A percentile compares a stretch with the other conserved stretches of the same genome.
Evolutionary conservation across 257 asterid species (phyloP).

Genomic region (Rhazya stricta): DNA sequence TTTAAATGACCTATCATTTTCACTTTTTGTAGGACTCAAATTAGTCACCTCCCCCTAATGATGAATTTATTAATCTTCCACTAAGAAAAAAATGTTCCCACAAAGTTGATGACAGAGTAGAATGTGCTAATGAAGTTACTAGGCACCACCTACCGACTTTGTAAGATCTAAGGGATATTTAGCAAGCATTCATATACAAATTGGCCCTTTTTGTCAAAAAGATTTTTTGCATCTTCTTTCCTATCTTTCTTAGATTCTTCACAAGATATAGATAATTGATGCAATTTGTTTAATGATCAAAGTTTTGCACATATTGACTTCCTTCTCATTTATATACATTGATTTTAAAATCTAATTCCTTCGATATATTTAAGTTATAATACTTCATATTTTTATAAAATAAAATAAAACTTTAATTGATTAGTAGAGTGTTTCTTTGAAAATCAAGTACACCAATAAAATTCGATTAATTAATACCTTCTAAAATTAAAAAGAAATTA

Average conservation of each 20-base stretch:
- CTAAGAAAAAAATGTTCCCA: neutral
- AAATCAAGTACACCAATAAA: too few species aligned
- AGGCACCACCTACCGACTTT: constrained; percentile 2
- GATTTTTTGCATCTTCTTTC: constrained; percentile 1
- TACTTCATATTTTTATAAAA: too few species aligned
- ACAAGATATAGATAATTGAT: neutral
- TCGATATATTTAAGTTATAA: too few species aligned
- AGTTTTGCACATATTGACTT: too few species aligned
- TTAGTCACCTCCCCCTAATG: neutral
- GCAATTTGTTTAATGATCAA: neutral
- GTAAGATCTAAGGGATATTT: constrained; percentile 4
- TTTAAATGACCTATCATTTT: constrained; percentile 9
- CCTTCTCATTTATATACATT: too few species aligned
- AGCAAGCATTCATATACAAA: constrained; percentile 3
- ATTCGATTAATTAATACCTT: too few species aligned
- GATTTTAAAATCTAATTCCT: too few species aligned
- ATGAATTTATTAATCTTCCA: constrained; percentile 2
- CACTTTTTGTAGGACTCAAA: neutral
- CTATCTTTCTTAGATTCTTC: constrained; percentile 10
- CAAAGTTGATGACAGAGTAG: constrained; percentile 18
- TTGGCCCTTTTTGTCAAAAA: constrained; percentile 8
- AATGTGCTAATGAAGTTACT: constrained; percentile 8
- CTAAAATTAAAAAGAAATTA: too few species aligned
- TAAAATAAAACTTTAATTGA: too few species aligned
- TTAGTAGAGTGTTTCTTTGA: too few species aligned